phyloP scores from a whole-genome alignment of 441 rosid species.

The Geranium incanum region DNA sequence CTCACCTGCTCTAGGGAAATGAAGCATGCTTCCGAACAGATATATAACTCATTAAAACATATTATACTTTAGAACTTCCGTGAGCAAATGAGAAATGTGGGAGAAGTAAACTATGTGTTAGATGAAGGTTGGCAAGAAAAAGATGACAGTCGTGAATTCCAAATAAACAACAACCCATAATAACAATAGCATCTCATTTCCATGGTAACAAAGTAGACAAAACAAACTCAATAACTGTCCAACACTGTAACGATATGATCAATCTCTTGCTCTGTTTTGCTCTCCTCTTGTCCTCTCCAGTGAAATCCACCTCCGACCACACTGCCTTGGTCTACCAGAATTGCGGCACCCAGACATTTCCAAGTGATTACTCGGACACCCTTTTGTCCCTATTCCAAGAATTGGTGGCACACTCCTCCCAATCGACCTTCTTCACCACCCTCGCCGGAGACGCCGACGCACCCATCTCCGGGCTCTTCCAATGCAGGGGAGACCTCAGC shows the following conservation, averaged over 20 bases:
- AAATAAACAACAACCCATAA: background rate
- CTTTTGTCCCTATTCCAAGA: slow-evolving; percentile 38
- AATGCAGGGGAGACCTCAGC: slow-evolving; percentile 50
- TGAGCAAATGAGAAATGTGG: background rate
- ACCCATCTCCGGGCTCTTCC: slow-evolving; percentile 58
- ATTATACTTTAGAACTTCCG: background rate
- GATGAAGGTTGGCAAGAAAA: background rate
- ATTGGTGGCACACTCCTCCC: slow-evolving; percentile 37
- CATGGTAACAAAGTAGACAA: no score
- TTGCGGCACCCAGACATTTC: slow-evolving; percentile 34
- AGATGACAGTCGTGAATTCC: background rate
- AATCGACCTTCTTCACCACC: slow-evolving; percentile 47
- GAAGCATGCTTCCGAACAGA: no score
- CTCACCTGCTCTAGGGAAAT: no score
- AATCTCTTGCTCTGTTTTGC: background rate
- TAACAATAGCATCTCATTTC: background rate
- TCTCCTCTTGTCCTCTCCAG: background rate
- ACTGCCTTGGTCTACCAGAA: slow-evolving; percentile 41
- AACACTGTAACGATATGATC: background rate
- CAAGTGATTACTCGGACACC: slow-evolving; percentile 24
- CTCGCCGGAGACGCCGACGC: slow-evolving; percentile 30
- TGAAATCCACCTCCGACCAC: slow-evolving; percentile 27
- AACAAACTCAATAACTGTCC: no score
- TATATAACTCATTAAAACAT: background rate
- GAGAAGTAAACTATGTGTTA: background rate